Conservation (phyloP, 345 rosid genomes). For the Stellera chamaejasme region DNA sequence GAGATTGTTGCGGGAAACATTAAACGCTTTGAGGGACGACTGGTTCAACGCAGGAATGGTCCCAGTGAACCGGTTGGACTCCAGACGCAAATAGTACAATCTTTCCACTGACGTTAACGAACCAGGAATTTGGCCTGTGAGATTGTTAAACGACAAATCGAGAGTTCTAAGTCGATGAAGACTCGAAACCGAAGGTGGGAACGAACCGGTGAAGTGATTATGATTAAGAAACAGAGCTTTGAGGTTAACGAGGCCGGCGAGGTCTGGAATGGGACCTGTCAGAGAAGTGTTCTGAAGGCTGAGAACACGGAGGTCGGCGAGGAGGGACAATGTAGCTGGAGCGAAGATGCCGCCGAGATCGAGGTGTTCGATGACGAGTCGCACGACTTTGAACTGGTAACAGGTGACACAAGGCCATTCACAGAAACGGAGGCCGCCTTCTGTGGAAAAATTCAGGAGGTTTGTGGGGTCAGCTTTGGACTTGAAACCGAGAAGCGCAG, state of each 20-base stretch:
- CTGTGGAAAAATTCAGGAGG: conserved; percentile 27
- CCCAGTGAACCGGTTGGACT: conserved; percentile 54
- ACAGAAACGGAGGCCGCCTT: conserved; percentile 35
- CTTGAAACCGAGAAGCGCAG: conserved; percentile 58
- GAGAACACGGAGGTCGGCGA: conserved; percentile 85
- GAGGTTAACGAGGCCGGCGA: conserved; percentile 60
- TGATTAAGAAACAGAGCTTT: conserved; percentile 65
- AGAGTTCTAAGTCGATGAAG: conserved; percentile 58
- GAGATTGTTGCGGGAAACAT: conserved; percentile 59
- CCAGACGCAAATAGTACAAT: conserved; percentile 53
- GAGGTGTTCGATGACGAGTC: conserved; percentile 46
- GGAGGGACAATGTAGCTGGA: conserved; percentile 45
- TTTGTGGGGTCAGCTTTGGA: conserved; percentile 55
- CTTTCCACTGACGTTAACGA: conserved; percentile 32
- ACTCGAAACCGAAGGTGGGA: conserved; percentile 50
- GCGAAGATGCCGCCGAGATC: conserved; percentile 57
- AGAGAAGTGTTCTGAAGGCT: conserved; percentile 80
- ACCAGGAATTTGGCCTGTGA: conserved; percentile 51
- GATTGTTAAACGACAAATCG: conserved; percentile 60
- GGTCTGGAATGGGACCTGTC: conserved; percentile 68
- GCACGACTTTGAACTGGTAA: conserved; percentile 37
- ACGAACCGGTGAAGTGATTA: conserved; percentile 57
- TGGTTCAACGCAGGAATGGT: conserved; percentile 69
- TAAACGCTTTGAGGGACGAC: conserved; percentile 56
- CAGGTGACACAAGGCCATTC: conserved; percentile 75